These are phyloP conservation scores for Massariosphaeria phaeospora DNA, from an alignment of 495 filamentous ascomycete species.

Conservation along the genomic window DNA sequence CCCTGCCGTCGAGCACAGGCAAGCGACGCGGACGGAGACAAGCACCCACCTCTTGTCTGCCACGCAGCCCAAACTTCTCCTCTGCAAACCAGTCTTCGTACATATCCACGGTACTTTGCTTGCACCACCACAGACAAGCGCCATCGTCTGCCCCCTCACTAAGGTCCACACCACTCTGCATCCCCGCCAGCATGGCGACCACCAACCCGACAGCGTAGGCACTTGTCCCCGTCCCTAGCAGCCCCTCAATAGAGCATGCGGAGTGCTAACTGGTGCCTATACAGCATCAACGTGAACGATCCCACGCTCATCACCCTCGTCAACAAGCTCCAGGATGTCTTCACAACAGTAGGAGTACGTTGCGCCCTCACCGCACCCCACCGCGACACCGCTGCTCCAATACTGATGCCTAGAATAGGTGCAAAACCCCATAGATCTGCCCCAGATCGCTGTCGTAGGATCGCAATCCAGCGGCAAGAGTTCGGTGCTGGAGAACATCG, in stretches of 20 bases:
- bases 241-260: conserved; percentile 6
- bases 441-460: conserved; percentile 97
- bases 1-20: not conserved
- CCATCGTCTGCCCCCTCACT: not conserved
- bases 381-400: not conserved
- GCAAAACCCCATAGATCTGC: conserved; percentile 97
- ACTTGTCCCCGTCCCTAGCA: conserved; percentile 4
- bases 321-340: conserved; percentile 99
- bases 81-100: not conserved
- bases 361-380: not conserved
- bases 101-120: too few relatives aligned
- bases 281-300: conserved; percentile 75
- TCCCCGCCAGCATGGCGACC: conserved; percentile 37
- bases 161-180: not conserved
- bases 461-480: conserved; percentile 99
- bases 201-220: conserved; percentile 41
- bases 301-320: conserved; percentile 84
- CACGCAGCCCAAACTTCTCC: not conserved
- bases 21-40: too few relatives aligned
- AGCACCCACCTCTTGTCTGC: not conserved
- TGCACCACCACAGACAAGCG: not conserved
- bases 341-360: conserved; percentile 94
- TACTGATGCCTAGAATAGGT: conserved; percentile 49
- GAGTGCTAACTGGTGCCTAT: conserved; percentile 15
- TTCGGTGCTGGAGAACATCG: conserved; percentile 99